Evolutionary conservation across 495 filamentous ascomycete species (phyloP), one percentile per base, ranked within the genome.

Genomic region (Letharia columbiana): DNA sequence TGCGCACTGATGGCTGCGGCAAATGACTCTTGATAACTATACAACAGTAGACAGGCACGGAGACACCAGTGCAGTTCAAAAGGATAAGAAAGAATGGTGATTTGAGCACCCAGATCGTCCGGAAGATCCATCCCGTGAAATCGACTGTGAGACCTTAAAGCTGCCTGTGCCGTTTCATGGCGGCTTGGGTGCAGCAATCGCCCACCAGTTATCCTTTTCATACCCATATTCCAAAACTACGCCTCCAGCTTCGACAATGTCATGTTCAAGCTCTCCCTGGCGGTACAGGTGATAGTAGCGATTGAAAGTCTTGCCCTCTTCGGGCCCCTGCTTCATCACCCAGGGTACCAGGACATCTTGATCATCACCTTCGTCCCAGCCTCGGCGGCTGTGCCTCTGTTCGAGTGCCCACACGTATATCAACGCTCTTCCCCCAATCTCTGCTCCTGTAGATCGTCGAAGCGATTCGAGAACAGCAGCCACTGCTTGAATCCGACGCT

Each of bases 191-290:
- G 73, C 75, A 56, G 81, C 83, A 59, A 91, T 87, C 44, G 83
- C 91, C 93, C 94, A 98, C 94, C 94, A 98, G 80, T 98, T 98
- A 70, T 98, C 94, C 76, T 86, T 94, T 73, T 98, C 94, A 78
- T 97, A 98, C 39, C 94, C 94, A 64, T 87, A 87, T 68, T 88
- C 86, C 52, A 93, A 67, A 23, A 96, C 84, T 60, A 73, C 74
- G 44, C 94, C 94, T 41, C 91, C 92, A 56, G 91, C 94, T 37
- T 77, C 79, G 50, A 73, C 71, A 66, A 96, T 83, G 75, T 98
- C 91, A 47, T 84, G 80, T 72, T 96, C 92, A 72, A 98, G 77
- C 76, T 98, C 94, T 33, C 88, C 90, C 70, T 88, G 83, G 58
- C 87, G 81, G 77, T 96, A 98, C 13, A 98, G 81, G 78, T 98